Conservation (phyloP, 495 filamentous ascomycete genomes). For the Penicillium manginii region DNA sequence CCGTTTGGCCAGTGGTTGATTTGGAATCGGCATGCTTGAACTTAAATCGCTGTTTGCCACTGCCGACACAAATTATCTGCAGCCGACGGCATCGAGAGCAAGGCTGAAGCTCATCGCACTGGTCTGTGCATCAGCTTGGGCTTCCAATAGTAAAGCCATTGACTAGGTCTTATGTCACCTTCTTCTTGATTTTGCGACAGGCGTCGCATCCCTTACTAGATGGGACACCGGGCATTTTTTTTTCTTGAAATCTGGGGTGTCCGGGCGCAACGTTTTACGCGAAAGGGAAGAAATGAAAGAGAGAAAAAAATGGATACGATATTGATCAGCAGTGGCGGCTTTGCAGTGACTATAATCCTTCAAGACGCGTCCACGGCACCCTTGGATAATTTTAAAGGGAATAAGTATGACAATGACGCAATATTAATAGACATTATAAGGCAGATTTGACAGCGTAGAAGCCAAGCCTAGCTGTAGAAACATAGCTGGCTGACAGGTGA, state of each 20-base stretch:
- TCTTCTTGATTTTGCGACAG: conserved; percentile 54
- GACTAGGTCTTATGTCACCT: conserved; percentile 27
- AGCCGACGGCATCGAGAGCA: conserved; percentile 47
- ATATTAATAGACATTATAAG: background rate
- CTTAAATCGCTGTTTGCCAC: conserved; percentile 46
- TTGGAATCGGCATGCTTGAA: conserved; percentile 33
- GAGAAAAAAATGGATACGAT: background rate
- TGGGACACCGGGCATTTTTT: conserved; percentile 53
- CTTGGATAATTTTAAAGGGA: background rate
- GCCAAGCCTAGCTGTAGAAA: background rate
- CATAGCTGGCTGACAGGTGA: background rate
- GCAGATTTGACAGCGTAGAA: background rate
- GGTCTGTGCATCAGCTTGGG: conserved; percentile 7
- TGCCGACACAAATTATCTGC: conserved; percentile 43
- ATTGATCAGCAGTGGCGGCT: background rate
- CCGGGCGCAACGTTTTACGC: conserved; percentile 11
- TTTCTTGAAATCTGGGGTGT: background rate
- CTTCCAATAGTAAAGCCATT: background rate
- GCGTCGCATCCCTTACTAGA: conserved; percentile 49
- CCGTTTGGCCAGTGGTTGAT: background rate
- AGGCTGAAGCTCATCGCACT: conserved; percentile 43
- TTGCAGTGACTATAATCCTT: background rate
- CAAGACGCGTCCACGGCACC: background rate
- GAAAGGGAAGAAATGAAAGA: background rate
- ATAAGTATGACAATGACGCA: background rate